phyloP scores from a whole-genome alignment of 371 early-diverging fungal species.

The Vairimorpha ceranae region DNA sequence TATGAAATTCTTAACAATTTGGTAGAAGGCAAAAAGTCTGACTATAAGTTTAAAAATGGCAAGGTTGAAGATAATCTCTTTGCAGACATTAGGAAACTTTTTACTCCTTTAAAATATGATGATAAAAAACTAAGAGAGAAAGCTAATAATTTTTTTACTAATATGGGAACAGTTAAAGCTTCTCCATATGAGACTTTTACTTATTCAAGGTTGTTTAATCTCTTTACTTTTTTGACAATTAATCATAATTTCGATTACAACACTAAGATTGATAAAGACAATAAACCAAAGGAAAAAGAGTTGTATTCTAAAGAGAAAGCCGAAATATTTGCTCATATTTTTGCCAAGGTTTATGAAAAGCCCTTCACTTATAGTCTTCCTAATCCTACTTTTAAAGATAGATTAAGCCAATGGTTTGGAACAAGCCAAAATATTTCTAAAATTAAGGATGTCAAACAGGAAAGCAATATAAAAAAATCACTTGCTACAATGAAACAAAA shows the following conservation, averaged over 20 bases:
- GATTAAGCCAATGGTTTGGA: neutral
- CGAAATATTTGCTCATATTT: neutral
- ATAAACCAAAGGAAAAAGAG: neutral
- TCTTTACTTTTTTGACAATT: slow-evolving; percentile 1
- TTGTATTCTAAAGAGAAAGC: neutral
- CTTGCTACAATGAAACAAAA: neutral
- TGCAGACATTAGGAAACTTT: neutral
- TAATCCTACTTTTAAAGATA: neutral
- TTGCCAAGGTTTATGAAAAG: slow-evolving; percentile 5
- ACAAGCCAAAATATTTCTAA: neutral
- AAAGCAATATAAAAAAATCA: neutral
- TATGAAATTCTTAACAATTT: neutral
- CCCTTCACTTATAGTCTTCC: neutral
- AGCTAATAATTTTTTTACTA: slow-evolving; percentile 4
- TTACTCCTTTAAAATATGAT: neutral
- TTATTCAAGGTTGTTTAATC: slow-evolving; percentile 18
- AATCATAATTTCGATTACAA: slow-evolving; percentile 5
- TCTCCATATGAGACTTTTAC: neutral
- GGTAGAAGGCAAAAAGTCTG: neutral
- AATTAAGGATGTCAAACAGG: neutral
- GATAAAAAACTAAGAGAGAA: neutral
- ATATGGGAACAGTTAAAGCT: neutral
- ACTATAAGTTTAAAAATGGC: neutral
- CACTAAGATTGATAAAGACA: neutral
- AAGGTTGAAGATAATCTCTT: neutral